phyloP scores from a whole-genome alignment of 306 rosid genomes.

The Hippophae gyantsensis region DNA sequence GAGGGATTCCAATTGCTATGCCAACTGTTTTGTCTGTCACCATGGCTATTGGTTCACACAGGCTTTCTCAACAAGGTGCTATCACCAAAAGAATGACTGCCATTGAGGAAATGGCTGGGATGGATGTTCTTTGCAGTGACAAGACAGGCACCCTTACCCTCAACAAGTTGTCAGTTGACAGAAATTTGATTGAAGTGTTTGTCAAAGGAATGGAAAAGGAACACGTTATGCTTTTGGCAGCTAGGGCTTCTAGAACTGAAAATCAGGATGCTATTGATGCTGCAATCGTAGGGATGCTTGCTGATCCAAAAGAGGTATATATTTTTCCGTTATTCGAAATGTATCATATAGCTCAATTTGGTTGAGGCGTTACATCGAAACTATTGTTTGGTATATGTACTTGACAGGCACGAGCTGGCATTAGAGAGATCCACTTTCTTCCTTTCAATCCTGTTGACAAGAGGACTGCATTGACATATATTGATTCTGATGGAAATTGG shows the following conservation, averaged over 20 bases:
- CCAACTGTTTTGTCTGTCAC: constrained; percentile 98
- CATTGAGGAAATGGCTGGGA: constrained; percentile 99
- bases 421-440: constrained; percentile 84
- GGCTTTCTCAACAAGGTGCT: constrained; percentile 98
- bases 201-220: constrained; percentile 87
- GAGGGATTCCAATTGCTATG: constrained; percentile 99
- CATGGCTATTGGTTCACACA: constrained; percentile 99
- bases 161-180: constrained; percentile 79
- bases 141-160: constrained; percentile 93
- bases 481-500: constrained; percentile 81
- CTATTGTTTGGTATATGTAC: constrained; percentile 4
- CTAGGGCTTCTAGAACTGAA: constrained; percentile 96
- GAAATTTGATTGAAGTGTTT: constrained; percentile 77
- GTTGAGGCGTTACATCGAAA: not conserved
- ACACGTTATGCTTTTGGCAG: constrained; percentile 73
- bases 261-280: constrained; percentile 99
- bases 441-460: constrained; percentile 98
- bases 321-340: not conserved
- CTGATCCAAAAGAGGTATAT: constrained; percentile 94
- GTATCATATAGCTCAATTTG: no score
- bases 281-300: constrained; percentile 97
- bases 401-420: constrained; percentile 85
- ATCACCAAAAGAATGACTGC: constrained; percentile 98
- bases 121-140: constrained; percentile 99
- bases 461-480: constrained; percentile 95